A percentile compares a stretch with the other conserved stretches of the same genome.
phyloP scores from a whole-genome alignment of 1,139 yeast species.

The Suhomyces bribrorum region DNA sequence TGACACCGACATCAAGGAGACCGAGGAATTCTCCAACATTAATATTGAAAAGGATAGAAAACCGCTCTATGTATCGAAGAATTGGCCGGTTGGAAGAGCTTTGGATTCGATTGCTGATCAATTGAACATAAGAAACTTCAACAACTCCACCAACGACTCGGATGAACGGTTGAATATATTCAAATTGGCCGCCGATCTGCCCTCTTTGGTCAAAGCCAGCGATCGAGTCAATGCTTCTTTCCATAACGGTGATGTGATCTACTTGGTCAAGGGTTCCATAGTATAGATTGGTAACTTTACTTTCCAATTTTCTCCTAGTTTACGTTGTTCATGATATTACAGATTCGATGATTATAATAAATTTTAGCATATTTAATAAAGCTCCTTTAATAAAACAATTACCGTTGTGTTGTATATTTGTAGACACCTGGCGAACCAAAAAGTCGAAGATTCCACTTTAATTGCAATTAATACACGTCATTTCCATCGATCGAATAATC shows the following conservation, averaged over 20 bases:
- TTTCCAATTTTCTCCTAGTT: no score
- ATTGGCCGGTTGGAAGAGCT: constrained; percentile 78
- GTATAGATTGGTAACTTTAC: not conserved
- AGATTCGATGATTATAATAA: no score
- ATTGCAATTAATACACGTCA: not conserved
- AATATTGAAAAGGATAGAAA: constrained; percentile 30
- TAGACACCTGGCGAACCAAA: no score
- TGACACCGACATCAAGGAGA: constrained; percentile 23
- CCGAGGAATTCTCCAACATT: constrained; percentile 24
- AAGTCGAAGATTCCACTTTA: no score
- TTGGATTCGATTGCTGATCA: constrained; percentile 65
- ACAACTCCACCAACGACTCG: constrained; percentile 50
- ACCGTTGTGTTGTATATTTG: no score
- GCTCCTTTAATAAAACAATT: no score
- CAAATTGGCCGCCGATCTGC: constrained; percentile 31
- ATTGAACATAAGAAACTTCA: constrained; percentile 56
- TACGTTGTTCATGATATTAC: no score
- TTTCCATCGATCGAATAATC: constrained; percentile 34
- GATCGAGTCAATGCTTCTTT: constrained; percentile 48
- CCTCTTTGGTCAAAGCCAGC: constrained; percentile 28
- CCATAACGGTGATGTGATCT: constrained; percentile 52
- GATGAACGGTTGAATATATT: constrained; percentile 50
- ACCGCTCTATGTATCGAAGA: constrained; percentile 56
- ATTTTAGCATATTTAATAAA: no score
- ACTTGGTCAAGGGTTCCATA: constrained; percentile 54